Percentiles rank a stretch among this genome's conserved stretches.
phyloP scores from a whole-genome alignment of 2,329 filamentous ascomycete species.

The Fusarium domesticum region DNA sequence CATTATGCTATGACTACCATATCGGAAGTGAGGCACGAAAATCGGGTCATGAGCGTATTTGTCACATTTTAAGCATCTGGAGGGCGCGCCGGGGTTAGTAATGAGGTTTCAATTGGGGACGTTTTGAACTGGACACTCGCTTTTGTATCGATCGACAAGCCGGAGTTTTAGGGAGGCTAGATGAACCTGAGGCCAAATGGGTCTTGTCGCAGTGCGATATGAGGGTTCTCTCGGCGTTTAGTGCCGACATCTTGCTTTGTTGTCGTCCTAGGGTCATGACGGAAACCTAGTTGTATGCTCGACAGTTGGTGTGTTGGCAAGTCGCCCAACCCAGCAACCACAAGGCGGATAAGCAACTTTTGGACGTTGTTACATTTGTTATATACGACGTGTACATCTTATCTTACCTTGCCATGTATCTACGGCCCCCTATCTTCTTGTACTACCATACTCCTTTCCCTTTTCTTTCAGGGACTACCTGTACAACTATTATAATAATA shows the following conservation, averaged over 20 bases:
- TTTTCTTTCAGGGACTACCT: slow-evolving; percentile 5
- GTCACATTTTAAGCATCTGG: slow-evolving; percentile 5
- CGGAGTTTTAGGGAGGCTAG: slow-evolving; percentile 12
- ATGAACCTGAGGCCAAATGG: slow-evolving; percentile 15
- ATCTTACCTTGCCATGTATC: slow-evolving; percentile 19
- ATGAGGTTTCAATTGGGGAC: slow-evolving; percentile 14
- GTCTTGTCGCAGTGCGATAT: no score
- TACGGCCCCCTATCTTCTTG: slow-evolving; percentile 19
- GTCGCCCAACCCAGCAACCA: no score
- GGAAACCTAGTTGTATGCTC: no score
- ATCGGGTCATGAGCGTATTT: slow-evolving; percentile 10
- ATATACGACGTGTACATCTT: slow-evolving; percentile 12
- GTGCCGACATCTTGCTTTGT: no score
- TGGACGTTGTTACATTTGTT: no score
- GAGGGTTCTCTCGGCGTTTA: no score
- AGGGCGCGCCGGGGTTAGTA: slow-evolving; percentile 6
- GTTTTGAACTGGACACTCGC: slow-evolving; percentile 15
- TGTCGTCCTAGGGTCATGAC: no score
- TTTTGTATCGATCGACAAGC: slow-evolving; percentile 22
- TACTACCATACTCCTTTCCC: slow-evolving; percentile 9
- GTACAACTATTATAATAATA: slow-evolving; percentile 20
- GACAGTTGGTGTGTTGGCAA: no score
- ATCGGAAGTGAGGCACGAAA: slow-evolving; percentile 7
- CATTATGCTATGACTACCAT: slow-evolving; percentile 22
- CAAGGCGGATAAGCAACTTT: no score